Base-by-base conservation (phyloP, 345 rosid species). In the Eucalyptus cladocalyx region DNA sequence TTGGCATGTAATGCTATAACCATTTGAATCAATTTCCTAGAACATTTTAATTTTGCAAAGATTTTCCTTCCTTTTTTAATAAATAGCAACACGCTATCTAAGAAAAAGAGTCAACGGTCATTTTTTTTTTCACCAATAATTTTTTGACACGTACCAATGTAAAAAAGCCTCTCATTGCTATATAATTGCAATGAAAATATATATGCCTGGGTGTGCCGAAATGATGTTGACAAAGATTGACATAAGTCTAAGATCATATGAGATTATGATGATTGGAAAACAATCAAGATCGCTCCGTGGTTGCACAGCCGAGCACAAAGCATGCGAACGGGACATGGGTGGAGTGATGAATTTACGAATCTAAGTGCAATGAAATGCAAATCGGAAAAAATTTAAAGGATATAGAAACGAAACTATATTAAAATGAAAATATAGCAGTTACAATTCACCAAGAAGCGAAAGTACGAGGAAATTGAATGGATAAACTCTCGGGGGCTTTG, bases 61-160 rank as follows among this genome's bases (percentile, higher is more conserved):
- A 12, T 62, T 62, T 62, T 62, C 69, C 17, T 26, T 60, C 67
- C n/a, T 60, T 60, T 60, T 60, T 54, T 54, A 54, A 54, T 54
- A 54, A 54, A 21, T 54, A 19, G 26, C 60, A 54, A 54, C 56
- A 53, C 23, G 23, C 8, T 50, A 50, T 51, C 21, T 51, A 51
- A 18, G n/a, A 12, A 3, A 58, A 58, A 26, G 0, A 58, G 48
- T 58, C 65, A 58, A 12, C 0, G 7, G 0, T 58, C 15, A 58
- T n/a, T 58, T 60, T 26, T 5, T 12, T 13, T 60, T 60, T 53
- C 28, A 21, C 26, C 60, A 56, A 4, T 56, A 56, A 56, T 56
- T 23, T 23, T 16, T 56, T 56, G 26, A 56, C 28, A 56, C 60
- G 10, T 56, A 23, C 60, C 60, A 58, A 26, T 58, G 14, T 11